These are phyloP conservation scores for Acanthamoeba rhysodes DNA, from an alignment of 208 protist species.

Conservation along the genomic window DNA sequence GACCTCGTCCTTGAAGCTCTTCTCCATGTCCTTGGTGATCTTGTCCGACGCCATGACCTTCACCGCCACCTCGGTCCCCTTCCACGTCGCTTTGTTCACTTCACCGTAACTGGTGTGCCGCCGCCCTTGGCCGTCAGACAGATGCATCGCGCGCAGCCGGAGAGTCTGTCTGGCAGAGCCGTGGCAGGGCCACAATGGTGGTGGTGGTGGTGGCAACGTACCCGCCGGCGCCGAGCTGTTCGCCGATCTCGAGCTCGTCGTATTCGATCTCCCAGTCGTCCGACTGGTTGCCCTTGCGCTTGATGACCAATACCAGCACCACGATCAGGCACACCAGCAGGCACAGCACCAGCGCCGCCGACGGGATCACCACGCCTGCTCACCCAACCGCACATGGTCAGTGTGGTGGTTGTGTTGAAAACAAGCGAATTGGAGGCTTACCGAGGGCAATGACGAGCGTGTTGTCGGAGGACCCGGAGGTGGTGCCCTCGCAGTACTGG, in stretches of 20 bases:
- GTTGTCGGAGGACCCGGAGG: not conserved
- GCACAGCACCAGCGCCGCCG: not conserved
- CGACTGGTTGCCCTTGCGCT: not conserved
- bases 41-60: conserved; percentile 58
- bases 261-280: conserved; percentile 67
- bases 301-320: conserved; percentile 2
- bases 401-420: not conserved
- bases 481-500: conserved; percentile 6
- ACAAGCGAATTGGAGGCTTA: not conserved
- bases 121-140: no score
- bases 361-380: not conserved
- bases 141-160: no score
- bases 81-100: conserved; percentile 41
- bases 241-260: conserved; percentile 55
- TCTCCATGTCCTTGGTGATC: conserved; percentile 68
- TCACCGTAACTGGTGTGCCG: not conserved
- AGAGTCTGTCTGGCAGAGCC: no score
- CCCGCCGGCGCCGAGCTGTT: conserved; percentile 41
- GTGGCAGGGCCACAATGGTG: no score
- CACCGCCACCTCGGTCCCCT: conserved; percentile 55
- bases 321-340: not conserved
- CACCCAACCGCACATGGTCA: not conserved
- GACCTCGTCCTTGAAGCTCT: conserved; percentile 75
- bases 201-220: no score
- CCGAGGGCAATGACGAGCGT: not conserved